phyloP scores from a whole-genome alignment of 1,284 basidiomycete genomes.

The Sanghuangporus sanghuang region DNA sequence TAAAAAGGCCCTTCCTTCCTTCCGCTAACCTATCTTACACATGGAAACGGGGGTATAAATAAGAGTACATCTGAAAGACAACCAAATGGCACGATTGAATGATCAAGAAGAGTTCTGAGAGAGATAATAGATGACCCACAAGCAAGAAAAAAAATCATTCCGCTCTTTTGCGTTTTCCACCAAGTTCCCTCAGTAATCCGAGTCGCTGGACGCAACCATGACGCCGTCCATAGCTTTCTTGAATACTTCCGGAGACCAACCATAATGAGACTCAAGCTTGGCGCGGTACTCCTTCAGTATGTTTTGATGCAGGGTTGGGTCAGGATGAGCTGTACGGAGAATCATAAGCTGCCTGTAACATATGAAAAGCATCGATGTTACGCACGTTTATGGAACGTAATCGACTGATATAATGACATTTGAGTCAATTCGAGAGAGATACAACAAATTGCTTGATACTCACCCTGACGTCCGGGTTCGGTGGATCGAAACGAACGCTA shows the following conservation, averaged over 20 bases:
- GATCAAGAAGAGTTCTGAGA: too few species aligned
- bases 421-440: slow-evolving; percentile 10
- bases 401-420: slow-evolving; percentile 40
- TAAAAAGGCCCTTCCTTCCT: too few species aligned
- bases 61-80: too few species aligned
- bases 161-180: not conserved
- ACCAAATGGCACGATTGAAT: too few species aligned
- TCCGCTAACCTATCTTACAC: too few species aligned
- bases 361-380: slow-evolving; percentile 9
- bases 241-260: slow-evolving; percentile 66
- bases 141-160: not conserved
- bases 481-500: slow-evolving; percentile 76
- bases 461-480: slow-evolving; percentile 50
- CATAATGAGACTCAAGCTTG: slow-evolving; percentile 57
- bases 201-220: not conserved
- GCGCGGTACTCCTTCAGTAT: slow-evolving; percentile 51
- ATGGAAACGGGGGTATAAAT: too few species aligned
- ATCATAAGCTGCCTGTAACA: not conserved
- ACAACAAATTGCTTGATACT: slow-evolving; percentile 23
- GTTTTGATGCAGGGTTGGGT: slow-evolving; percentile 51
- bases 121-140: not conserved
- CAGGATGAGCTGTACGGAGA: slow-evolving; percentile 56
- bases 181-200: not conserved
- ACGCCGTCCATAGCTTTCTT: slow-evolving; percentile 8
- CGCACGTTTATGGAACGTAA: slow-evolving; percentile 73